These are phyloP conservation scores for Myxozyma udenii DNA, from an alignment of 805 yeast genomes.

Conservation along the genomic window DNA sequence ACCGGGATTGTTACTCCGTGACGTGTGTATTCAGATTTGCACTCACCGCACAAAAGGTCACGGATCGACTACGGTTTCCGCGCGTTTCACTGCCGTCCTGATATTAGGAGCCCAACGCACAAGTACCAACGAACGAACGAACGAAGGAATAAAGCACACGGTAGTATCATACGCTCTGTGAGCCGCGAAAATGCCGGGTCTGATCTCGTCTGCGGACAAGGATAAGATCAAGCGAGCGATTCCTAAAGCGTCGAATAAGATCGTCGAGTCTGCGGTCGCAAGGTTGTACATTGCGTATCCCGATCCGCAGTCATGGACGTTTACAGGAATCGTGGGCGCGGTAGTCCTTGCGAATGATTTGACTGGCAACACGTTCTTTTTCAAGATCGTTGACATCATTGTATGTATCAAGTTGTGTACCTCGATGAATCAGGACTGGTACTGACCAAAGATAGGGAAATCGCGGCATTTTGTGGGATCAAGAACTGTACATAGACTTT, in stretches of 20 bases:
- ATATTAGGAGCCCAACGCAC: too few species aligned
- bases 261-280: slow-evolving; percentile 87
- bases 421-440: not conserved
- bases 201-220: slow-evolving; percentile 59
- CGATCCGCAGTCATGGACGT: slow-evolving; percentile 72
- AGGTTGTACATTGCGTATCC: slow-evolving; percentile 88
- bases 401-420: slow-evolving; percentile 9
- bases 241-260: slow-evolving; percentile 83
- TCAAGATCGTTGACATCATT: slow-evolving; percentile 78
- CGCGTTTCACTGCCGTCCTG: too few species aligned
- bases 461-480: slow-evolving; percentile 94
- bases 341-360: slow-evolving; percentile 82
- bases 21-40: too few species aligned
- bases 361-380: slow-evolving; percentile 89
- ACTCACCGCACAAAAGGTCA: too few species aligned
- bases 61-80: too few species aligned
- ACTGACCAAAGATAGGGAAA: slow-evolving; percentile 46
- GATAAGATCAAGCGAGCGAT: slow-evolving; percentile 84
- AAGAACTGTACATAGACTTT: slow-evolving; percentile 84
- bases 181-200: slow-evolving; percentile 27
- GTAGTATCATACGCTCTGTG: too few species aligned
- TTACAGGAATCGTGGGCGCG: slow-evolving; percentile 88
- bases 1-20: too few species aligned
- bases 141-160: too few species aligned
- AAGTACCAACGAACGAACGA: too few species aligned